Percentiles rank a stretch among this genome's conserved stretches.
Evolutionary conservation across 78 protist species (phyloP).

Genomic region (Isochrysis galbana): DNA sequence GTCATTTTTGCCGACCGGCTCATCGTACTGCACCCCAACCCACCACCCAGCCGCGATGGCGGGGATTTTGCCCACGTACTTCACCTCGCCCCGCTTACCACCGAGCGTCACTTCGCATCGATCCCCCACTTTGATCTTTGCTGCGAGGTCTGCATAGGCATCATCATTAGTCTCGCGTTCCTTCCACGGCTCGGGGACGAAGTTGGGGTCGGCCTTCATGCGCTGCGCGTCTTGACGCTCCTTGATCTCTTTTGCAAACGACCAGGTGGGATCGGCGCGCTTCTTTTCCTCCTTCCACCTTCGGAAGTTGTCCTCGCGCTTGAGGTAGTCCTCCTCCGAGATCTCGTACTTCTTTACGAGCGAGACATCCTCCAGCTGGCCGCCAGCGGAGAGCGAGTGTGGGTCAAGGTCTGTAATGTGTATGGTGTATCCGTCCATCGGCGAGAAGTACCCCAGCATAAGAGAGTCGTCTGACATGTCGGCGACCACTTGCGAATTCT

Average conservation of each 20-base stretch:
- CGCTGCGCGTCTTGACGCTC: not conserved
- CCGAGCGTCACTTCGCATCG: constrained; percentile 53
- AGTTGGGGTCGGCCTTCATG: not conserved
- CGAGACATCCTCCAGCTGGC: constrained; percentile 55
- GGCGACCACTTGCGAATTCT: not conserved
- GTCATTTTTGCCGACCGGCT: constrained; percentile 82
- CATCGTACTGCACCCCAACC: constrained; percentile 78
- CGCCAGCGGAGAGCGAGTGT: constrained; percentile 54
- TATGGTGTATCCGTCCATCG: constrained; percentile 43
- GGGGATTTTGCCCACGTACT: constrained; percentile 58
- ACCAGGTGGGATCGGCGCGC: not conserved
- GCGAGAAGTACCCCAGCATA: constrained; percentile 55
- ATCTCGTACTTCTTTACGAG: constrained; percentile 64
- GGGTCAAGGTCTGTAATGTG: constrained; percentile 53
- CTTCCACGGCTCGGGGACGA: not conserved
- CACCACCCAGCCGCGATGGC: constrained; percentile 59
- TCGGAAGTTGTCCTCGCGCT: constrained; percentile 70
- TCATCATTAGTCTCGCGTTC: not conserved
- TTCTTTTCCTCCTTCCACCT: constrained; percentile 8
- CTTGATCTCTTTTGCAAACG: constrained; percentile 32
- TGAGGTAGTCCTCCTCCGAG: constrained; percentile 77
- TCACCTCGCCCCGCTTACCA: constrained; percentile 63
- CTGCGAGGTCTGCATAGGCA: not conserved
- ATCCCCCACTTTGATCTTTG: constrained; percentile 36
- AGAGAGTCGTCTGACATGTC: not conserved